phyloP scores from a whole-genome alignment of 78 protist genomes.

The slime mould (Dictyostelium discoideum) region DNA sequence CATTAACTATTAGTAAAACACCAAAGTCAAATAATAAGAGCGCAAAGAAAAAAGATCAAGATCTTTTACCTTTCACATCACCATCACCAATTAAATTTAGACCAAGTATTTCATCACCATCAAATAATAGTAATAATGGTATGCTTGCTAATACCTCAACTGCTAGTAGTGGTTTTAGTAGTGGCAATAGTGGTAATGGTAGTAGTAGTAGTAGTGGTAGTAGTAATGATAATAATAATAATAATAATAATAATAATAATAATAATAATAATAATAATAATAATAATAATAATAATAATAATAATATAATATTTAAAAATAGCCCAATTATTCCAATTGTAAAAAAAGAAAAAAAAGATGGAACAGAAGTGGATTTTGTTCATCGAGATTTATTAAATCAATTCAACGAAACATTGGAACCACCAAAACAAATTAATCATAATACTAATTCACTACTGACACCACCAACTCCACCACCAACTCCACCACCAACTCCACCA shows the following conservation, averaged over 20 bases:
- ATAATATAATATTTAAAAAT: neutral
- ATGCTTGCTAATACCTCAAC: neutral
- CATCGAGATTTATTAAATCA: neutral
- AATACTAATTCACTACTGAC: neutral
- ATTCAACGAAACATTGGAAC: neutral
- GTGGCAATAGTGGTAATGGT: constrained; percentile 7
- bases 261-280: constrained; percentile 22
- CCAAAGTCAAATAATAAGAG: neutral
- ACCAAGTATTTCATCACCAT: neutral
- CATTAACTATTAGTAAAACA: neutral
- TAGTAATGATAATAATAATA: constrained; percentile 13
- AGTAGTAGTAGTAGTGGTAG: no score
- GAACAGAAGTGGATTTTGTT: neutral
- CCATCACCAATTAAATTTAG: constrained; percentile 23
- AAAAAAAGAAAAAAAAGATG: neutral
- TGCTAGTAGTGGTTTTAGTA: neutral
- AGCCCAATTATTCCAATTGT: neutral
- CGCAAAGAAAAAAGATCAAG: neutral
- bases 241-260: constrained; percentile 25
- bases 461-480: neutral
- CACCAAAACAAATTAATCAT: neutral
- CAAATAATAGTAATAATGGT: neutral
- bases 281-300: constrained; percentile 21
- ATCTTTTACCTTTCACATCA: neutral
- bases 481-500: neutral